phyloP scores from a whole-genome alignment of 2,329 filamentous ascomycete species.

The Sarocladiaceae sp. region DNA sequence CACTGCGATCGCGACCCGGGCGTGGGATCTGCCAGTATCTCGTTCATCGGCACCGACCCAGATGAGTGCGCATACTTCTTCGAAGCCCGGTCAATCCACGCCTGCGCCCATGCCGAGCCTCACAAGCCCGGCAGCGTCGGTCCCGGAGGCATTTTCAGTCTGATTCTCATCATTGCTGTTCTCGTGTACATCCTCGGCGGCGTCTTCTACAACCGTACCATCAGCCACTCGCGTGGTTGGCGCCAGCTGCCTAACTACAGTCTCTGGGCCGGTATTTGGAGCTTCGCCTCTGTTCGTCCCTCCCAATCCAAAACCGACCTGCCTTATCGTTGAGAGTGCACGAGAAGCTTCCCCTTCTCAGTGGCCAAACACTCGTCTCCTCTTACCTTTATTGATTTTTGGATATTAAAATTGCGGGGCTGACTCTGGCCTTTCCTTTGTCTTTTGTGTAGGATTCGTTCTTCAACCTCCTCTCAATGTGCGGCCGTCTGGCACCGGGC shows the following conservation, averaged over 20 bases:
- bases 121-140: constrained; percentile 67
- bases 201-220: constrained; percentile 90
- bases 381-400: neutral
- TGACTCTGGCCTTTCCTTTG: constrained; percentile 22
- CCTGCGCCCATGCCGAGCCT: constrained; percentile 63
- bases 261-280: constrained; percentile 83
- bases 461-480: constrained; percentile 63
- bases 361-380: constrained; percentile 4
- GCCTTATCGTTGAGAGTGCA: constrained; percentile 23
- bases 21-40: constrained; percentile 60
- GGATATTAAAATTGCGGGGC: constrained; percentile 9
- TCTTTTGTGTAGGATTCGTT: constrained; percentile 52
- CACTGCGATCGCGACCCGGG: constrained; percentile 82
- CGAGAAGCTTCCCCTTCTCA: too few species aligned
- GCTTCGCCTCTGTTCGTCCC: constrained; percentile 63
- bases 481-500: constrained; percentile 57
- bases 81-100: constrained; percentile 78
- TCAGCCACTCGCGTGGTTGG: constrained; percentile 92
- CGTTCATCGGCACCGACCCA: constrained; percentile 75
- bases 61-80: constrained; percentile 96
- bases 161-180: constrained; percentile 72
- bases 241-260: constrained; percentile 90
- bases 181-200: constrained; percentile 87
- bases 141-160: constrained; percentile 73
- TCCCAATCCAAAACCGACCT: constrained; percentile 23